Conservation (phyloP, 176 grass and related monocot species). For the Hsuehochloa calcarea region DNA sequence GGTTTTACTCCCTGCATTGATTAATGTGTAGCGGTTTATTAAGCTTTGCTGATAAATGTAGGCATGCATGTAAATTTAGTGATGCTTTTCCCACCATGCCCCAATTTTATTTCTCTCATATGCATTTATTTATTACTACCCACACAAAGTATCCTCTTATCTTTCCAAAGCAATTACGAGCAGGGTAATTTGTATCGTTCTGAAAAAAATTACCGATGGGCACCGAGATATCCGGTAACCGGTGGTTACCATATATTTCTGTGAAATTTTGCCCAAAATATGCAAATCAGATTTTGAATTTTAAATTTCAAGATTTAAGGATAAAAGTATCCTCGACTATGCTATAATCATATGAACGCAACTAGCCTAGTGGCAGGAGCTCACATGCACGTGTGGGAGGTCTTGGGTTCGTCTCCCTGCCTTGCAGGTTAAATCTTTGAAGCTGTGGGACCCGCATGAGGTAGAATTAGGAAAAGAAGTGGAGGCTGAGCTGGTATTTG, state of each 20-base stretch:
- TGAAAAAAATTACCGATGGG: neutral
- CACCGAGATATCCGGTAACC: neutral
- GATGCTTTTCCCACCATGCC: neutral
- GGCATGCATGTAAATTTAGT: neutral
- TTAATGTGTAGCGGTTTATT: neutral
- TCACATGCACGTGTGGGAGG: neutral
- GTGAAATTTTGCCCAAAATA: neutral
- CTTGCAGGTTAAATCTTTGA: neutral
- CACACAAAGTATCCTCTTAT: neutral
- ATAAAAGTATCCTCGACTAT: neutral
- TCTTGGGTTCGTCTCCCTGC: neutral
- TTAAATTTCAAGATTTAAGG: neutral
- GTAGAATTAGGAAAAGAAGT: neutral
- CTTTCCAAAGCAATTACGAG: neutral
- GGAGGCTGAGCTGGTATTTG: neutral
- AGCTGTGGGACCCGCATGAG: neutral
- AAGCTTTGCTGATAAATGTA: neutral
- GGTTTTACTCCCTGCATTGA: neutral
- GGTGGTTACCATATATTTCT: neutral
- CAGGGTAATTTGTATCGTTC: neutral
- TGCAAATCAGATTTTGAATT: neutral
- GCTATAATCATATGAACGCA: neutral
- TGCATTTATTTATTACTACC: neutral
- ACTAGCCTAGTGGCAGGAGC: neutral
- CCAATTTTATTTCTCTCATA: neutral